Evolutionary conservation across 108 stramenopile genomes (phyloP), one percentile per base, ranked within the genome.

Genomic region (Poteriospumella lacustris): DNA sequence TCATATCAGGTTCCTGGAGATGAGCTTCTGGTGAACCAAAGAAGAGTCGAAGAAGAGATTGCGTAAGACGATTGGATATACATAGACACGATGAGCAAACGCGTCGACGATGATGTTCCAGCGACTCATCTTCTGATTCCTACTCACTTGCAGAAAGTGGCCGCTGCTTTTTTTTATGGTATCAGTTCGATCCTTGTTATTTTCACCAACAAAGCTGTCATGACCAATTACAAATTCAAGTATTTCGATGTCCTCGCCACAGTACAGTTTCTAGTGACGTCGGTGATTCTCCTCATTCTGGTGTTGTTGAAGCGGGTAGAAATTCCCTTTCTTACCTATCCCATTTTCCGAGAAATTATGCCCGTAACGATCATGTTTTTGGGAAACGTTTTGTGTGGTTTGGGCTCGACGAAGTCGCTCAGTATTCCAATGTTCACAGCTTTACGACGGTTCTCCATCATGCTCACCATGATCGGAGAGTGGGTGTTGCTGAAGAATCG

Each of bases 351-450:
- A 39, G 81, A 84, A 34, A 78, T 88, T 3, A 36, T 78, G 44
- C 89, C 89, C 5, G 59, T 90, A 29, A 86, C 85, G 47, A 68
- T 89, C n/a, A 79, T 89, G 1, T 90, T 88, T 56, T 70, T 89
- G 19, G 76, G 85, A 34, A 88, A 90, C 64, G 88, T 89, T 44
- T 42, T 90, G 12, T 88, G 83, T 31, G 89, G 89, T 1, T 83
- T 90, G 0, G 85, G 82, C 0, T 88, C 87, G 44, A 90, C 89
- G 40, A 78, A 88, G 56, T 78, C 77, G 44, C 58, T 90, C 15
- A 83, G 58, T 60, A 69, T 90, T 38, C 89, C 89, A 60, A 90
- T 90, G 89, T 89, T 90, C 86, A 88, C 89, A 9, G 83, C 86
- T 40, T 82, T 90, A 47, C 86, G 89, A 36, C 78, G 89, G 31